Conservation (phyloP, 129 eudicot species). For the Arctium minus region DNA sequence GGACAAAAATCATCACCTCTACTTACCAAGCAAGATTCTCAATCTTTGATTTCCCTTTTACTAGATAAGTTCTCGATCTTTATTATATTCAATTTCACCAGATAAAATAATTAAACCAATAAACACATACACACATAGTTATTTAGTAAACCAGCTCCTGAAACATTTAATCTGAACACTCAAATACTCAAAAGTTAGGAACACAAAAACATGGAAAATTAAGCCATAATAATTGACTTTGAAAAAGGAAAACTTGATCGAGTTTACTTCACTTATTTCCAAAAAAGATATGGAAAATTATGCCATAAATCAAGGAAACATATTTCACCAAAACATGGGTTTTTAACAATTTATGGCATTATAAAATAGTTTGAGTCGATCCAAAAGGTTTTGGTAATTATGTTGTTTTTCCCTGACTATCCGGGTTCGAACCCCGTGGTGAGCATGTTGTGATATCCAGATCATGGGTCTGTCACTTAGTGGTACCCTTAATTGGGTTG, state of each 20-base stretch:
- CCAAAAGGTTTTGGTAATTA: background rate
- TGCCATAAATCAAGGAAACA: constrained; percentile 34
- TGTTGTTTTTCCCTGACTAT: background rate
- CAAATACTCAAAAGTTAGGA: background rate
- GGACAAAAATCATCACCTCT: too few species aligned
- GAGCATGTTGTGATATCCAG: too few species aligned
- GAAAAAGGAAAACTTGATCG: background rate
- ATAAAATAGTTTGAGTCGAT: background rate
- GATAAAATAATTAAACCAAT: too few species aligned
- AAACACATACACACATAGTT: too few species aligned
- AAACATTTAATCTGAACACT: background rate
- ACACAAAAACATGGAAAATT: background rate
- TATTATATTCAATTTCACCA: too few species aligned
- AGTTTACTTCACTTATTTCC: background rate
- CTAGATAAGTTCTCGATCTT: too few species aligned
- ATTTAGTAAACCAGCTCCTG: too few species aligned
- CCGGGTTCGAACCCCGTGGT: too few species aligned
- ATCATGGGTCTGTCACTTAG: too few species aligned
- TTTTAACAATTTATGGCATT: background rate
- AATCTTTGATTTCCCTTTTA: too few species aligned
- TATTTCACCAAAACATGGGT: background rate
- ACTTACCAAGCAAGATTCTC: too few species aligned
- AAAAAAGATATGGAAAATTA: background rate
- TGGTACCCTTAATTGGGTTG: too few species aligned
- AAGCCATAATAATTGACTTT: constrained; percentile 22